phyloP scores from a whole-genome alignment of 768 basidiomycete species.

The Russula olivacea region DNA sequence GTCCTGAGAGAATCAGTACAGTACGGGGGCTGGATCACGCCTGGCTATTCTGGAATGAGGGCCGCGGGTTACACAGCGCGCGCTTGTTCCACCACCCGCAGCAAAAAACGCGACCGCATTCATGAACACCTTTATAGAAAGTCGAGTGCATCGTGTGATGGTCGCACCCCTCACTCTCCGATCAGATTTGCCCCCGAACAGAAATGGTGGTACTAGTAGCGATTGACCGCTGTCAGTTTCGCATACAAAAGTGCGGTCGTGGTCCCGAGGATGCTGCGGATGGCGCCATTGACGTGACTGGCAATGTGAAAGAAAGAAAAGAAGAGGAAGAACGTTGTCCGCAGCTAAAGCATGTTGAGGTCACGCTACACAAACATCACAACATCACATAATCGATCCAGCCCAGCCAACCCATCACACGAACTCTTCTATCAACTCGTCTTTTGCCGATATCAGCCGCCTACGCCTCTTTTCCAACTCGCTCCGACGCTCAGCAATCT shows the following conservation, averaged over 20 bases:
- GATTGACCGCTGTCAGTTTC: no score
- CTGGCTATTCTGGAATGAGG: background rate
- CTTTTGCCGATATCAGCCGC: conserved; percentile 40
- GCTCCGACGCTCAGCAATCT: conserved; percentile 37
- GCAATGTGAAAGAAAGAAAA: background rate
- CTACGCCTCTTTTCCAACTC: conserved; percentile 47
- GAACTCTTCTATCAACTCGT: conserved; percentile 32
- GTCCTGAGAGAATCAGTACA: background rate
- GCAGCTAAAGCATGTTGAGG: background rate
- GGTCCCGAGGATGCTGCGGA: conserved; percentile 14
- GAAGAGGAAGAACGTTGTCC: background rate
- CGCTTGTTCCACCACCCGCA: background rate
- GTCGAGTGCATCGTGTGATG: no score
- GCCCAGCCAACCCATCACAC: conserved; percentile 7
- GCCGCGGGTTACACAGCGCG: conserved; percentile 1
- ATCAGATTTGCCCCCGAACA: no score
- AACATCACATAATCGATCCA: background rate
- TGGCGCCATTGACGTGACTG: background rate
- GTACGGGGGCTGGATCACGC: background rate
- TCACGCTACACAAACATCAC: background rate
- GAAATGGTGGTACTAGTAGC: no score
- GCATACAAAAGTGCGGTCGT: no score
- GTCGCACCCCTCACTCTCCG: no score
- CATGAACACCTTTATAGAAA: background rate
- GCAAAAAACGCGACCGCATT: background rate